These are phyloP conservation scores for Leucosporidium yakuticum DNA, from an alignment of 768 basidiomycete genomes.

Conservation along the genomic window DNA sequence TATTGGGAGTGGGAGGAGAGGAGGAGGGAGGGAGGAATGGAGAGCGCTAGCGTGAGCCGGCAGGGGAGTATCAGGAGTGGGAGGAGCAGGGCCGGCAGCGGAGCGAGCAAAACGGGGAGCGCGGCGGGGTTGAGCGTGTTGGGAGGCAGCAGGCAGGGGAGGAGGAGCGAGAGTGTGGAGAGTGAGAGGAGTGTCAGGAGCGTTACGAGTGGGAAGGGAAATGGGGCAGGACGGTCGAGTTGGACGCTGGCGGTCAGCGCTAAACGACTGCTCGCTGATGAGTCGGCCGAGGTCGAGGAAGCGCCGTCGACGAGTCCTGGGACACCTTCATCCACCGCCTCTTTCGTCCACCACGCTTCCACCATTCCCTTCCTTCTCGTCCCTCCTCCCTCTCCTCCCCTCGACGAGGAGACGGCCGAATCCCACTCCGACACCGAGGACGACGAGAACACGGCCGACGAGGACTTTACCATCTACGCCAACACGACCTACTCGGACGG, in stretches of 20 bases:
- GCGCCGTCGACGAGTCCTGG: neutral
- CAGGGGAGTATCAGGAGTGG: constrained; percentile 13
- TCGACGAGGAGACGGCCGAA: constrained; percentile 3
- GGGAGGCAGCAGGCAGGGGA: neutral
- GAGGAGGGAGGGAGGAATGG: constrained; percentile 29
- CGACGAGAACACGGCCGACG: neutral
- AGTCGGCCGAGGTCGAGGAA: neutral
- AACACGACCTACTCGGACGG: constrained; percentile 11
- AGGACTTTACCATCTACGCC: neutral
- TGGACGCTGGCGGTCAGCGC: neutral
- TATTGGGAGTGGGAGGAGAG: constrained; percentile 47
- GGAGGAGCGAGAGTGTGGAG: constrained; percentile 17
- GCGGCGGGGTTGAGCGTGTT: neutral
- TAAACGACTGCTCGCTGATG: constrained; percentile 12
- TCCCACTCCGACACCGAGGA: neutral
- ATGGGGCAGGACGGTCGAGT: neutral
- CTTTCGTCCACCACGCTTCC: neutral
- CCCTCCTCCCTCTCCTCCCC: neutral
- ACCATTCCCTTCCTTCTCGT: neutral
- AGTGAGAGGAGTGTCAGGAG: constrained; percentile 14
- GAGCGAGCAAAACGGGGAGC: constrained; percentile 3
- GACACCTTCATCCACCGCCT: neutral
- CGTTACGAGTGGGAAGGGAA: neutral
- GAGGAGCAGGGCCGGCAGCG: constrained; percentile 5
- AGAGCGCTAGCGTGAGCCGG: constrained; percentile 2